Percentiles rank a stretch among this genome's conserved stretches.
These are phyloP conservation scores for Populus hybrid DNA, from an alignment of 441 rosid genomes.

Conservation along the genomic window DNA sequence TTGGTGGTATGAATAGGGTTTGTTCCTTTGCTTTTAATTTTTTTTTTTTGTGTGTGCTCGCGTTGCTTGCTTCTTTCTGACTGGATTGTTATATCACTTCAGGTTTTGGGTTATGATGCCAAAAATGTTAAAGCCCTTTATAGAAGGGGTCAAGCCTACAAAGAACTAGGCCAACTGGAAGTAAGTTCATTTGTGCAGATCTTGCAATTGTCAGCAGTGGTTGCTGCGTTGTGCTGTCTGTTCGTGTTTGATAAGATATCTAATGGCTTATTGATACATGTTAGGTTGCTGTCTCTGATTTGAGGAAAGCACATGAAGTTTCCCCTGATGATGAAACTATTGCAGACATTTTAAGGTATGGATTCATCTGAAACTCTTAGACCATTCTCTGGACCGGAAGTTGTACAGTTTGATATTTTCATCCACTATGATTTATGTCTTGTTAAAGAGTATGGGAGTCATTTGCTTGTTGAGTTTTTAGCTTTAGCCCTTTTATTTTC, in stretches of 20 bases:
- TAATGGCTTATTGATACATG: conserved; percentile 16
- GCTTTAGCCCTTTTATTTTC: neutral
- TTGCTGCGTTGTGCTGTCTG: conserved; percentile 13
- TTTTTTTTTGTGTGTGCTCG: neutral
- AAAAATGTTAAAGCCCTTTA: conserved; percentile 88
- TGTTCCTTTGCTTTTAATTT: neutral
- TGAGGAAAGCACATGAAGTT: conserved; percentile 74
- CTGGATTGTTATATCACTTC: conserved; percentile 13
- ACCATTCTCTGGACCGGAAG: neutral
- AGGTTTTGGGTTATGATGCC: conserved; percentile 80
- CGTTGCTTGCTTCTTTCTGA: conserved; percentile 17
- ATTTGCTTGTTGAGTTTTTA: neutral
- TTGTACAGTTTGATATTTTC: neutral
- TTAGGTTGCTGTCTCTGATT: conserved; percentile 82
- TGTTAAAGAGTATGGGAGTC: neutral
- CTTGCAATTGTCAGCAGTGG: conserved; percentile 1
- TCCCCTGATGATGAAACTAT: conserved; percentile 89
- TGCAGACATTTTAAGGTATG: conserved; percentile 70
- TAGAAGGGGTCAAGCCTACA: conserved; percentile 94
- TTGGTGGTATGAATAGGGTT: neutral
- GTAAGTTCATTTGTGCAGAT: conserved; percentile 45
- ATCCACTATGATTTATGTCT: neutral
- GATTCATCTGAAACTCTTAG: conserved; percentile 8
- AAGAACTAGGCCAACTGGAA: conserved; percentile 63
- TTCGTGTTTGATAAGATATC: conserved; percentile 2